phyloP scores from a whole-genome alignment of 306 rosid genomes.

The Argentina anserina region DNA sequence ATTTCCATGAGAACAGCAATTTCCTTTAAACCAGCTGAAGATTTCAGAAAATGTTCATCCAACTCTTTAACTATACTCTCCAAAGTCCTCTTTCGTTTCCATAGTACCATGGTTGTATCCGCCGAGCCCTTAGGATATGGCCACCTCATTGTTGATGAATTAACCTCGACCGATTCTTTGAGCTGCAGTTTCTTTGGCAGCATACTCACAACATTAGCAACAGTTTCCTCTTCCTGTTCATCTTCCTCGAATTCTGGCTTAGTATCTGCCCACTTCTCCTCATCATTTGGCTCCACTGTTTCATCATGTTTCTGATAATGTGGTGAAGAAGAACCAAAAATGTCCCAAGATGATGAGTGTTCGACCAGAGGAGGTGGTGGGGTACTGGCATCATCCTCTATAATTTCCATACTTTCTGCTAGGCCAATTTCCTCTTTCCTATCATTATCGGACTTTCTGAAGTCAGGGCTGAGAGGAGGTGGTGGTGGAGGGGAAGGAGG shows the following conservation, averaged over 20 bases:
- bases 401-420: constrained; percentile 40
- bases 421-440: constrained; percentile 20
- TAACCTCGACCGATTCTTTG: constrained; percentile 31
- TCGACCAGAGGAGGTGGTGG: constrained; percentile 24
- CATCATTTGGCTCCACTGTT: constrained; percentile 40
- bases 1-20: constrained; percentile 78
- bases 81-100: constrained; percentile 59
- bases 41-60: constrained; percentile 82
- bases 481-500: constrained; percentile 66
- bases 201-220: constrained; percentile 29
- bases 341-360: constrained; percentile 25
- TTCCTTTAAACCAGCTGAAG: constrained; percentile 67
- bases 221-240: constrained; percentile 50
- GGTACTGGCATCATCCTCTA: constrained; percentile 21
- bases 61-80: constrained; percentile 63
- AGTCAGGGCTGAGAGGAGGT: constrained; percentile 56
- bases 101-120: constrained; percentile 28
- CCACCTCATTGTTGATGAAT: constrained; percentile 37
- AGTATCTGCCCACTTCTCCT: constrained; percentile 80
- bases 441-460: constrained; percentile 23
- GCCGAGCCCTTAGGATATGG: constrained; percentile 30
- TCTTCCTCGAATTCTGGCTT: constrained; percentile 69
- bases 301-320: constrained; percentile 27
- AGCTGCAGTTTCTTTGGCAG: constrained; percentile 38
- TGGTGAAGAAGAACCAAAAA: constrained; percentile 22